Base-by-base conservation (phyloP, 306 rosid genomes). In the Corylus americana region DNA sequence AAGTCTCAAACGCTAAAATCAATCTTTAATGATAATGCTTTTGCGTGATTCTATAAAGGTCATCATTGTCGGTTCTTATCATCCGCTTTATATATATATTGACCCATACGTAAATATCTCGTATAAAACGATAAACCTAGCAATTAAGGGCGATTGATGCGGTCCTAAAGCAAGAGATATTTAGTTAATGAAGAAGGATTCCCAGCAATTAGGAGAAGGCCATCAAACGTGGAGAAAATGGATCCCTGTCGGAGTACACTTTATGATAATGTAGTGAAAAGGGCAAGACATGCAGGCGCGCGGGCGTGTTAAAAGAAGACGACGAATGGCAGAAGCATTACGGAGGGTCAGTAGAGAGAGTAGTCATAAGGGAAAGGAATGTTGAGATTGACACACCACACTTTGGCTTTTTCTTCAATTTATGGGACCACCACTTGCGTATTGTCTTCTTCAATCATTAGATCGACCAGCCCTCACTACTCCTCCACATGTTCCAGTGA, bases 231-330 rank as follows among this genome's bases (percentile, higher is more conserved):
- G 62, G 80, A 82, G 64, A 66, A 71, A 64, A 84, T 6, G 55
- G 73, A 57, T 62, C 51, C 7, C 35, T 75, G 85, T 42, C 29
- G 74, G 57, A 51, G 70, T 37, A 54, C 77, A 69, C 90, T 82
- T 86, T 86, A 92, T 88, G 86, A 89, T 83, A 77, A 73, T 82
- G 83, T 50, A 59, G 75, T 91, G 98, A 92, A 88, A 92, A 81
- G 89, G 92, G 86, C 97, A 91, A 87, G 90, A 88, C 98, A 86
- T 74, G 92, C 90, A 91, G 90, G 94, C 92, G 71, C 67, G 83
- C 75, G 88, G 71, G 88, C 78, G 81, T 80, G 87, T 67, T 87
- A 80, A 70, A 55, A 75, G 82, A 89, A 85, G 76, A 83, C 71
- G 88, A 92, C 86, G 81, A 85, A 37, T 86, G 79, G 82, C 86